phyloP scores from a whole-genome alignment of 192 early-diverging fungal species.

The Backusella macrospora region DNA sequence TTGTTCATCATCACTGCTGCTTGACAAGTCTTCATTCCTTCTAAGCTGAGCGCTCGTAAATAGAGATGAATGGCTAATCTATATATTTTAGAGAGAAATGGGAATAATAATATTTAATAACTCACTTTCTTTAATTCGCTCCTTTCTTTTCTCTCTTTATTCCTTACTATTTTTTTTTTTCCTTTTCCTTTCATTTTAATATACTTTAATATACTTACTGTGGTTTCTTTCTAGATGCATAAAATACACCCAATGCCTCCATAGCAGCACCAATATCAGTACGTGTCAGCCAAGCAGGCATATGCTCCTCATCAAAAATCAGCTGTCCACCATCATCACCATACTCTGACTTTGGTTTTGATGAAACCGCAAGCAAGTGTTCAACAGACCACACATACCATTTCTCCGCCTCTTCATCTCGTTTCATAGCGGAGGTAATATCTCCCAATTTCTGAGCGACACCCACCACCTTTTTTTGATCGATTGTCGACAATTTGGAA shows the following conservation, averaged over 20 bases:
- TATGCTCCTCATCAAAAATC: constrained; percentile 48
- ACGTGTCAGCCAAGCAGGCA: constrained; percentile 58
- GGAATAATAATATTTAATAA: background rate
- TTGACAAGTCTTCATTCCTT: constrained; percentile 47
- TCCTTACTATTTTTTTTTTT: background rate
- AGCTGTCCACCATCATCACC: constrained; percentile 28
- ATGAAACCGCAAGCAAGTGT: constrained; percentile 38
- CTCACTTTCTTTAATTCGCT: too few relatives aligned
- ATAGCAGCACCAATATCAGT: constrained; percentile 57
- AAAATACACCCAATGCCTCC: constrained; percentile 58
- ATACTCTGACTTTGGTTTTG: constrained; percentile 25
- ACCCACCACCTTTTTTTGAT: constrained; percentile 49
- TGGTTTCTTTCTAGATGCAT: constrained; percentile 51
- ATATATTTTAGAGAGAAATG: background rate
- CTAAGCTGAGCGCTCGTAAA: constrained; percentile 50
- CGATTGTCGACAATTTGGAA: constrained; percentile 35
- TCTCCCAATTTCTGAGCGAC: constrained; percentile 62
- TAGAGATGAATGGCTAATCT: constrained; percentile 61
- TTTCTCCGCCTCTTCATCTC: constrained; percentile 55
- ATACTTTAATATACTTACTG: constrained; percentile 32
- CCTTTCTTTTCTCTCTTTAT: too few relatives aligned
- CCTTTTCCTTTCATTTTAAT: constrained; percentile 7
- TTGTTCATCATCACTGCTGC: constrained; percentile 61
- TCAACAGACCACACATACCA: constrained; percentile 62
- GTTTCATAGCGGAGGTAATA: constrained; percentile 41